phyloP scores from a whole-genome alignment of 2,329 filamentous ascomycete species.

The Trichoderma lentiforme region DNA sequence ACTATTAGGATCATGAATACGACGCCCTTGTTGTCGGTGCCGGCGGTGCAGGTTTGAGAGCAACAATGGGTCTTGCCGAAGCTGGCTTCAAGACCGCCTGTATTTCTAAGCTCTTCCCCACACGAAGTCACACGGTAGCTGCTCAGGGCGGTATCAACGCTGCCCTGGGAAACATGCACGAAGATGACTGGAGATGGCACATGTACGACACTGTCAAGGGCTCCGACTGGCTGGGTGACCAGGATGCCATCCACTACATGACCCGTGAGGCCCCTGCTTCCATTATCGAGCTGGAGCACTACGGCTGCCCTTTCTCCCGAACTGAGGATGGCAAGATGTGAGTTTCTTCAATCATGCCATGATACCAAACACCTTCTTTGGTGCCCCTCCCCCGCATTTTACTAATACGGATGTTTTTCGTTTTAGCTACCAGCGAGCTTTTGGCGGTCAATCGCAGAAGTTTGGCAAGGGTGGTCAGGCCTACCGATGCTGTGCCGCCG shows the following conservation, averaged over 20 bases:
- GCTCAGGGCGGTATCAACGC: conserved; percentile 84
- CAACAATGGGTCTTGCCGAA: conserved; percentile 82
- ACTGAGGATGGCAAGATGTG: conserved; percentile 95
- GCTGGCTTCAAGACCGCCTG: conserved; percentile 87
- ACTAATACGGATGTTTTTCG: conserved; percentile 1
- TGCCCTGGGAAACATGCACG: conserved; percentile 91
- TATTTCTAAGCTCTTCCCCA: conserved; percentile 84
- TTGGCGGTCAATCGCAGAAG: conserved; percentile 94
- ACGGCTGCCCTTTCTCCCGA: conserved; percentile 94
- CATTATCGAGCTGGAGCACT: conserved; percentile 94
- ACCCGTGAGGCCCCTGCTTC: conserved; percentile 88
- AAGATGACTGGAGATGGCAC: conserved; percentile 98
- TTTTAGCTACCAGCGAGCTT: conserved; percentile 86
- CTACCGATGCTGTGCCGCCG: conserved; percentile 94
- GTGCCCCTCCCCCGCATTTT: background rate
- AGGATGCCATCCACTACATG: conserved; percentile 99
- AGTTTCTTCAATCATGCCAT: conserved; percentile 30
- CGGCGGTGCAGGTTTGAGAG: conserved; percentile 76
- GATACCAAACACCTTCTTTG: background rate
- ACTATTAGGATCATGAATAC: conserved; percentile 85
- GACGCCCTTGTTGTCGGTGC: conserved; percentile 93
- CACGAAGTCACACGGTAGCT: conserved; percentile 79
- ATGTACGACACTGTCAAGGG: conserved; percentile 99
- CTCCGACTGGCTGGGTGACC: conserved; percentile 94
- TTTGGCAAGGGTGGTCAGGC: conserved; percentile 96